A percentile compares a stretch with the other conserved stretches of the same genome.
Conservation (phyloP, 257 asterid genomes). For the Solanum clarkiae region DNA sequence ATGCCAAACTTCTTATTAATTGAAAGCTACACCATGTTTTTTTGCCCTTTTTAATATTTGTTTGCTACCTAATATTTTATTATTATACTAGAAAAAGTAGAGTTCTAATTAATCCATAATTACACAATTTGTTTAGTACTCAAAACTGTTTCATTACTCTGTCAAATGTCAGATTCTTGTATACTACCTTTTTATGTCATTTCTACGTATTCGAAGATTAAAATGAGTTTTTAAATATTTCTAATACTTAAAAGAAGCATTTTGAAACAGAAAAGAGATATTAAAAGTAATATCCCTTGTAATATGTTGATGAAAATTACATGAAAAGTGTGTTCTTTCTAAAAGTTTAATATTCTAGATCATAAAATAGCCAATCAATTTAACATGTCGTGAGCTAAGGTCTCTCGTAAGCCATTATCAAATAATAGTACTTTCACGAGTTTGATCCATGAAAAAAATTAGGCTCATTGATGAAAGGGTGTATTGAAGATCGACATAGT, state of each 20-base stretch:
- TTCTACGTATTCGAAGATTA: neutral
- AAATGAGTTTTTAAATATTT: neutral
- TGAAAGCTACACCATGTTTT: slow-evolving; percentile 23
- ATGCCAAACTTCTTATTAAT: neutral
- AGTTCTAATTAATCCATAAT: slow-evolving; percentile 18
- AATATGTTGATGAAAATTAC: neutral
- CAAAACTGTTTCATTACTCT: neutral
- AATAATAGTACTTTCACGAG: neutral
- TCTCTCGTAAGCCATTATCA: neutral
- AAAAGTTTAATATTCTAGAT: neutral
- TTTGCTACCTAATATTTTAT: slow-evolving; percentile 18
- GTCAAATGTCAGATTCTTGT: neutral
- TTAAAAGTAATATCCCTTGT: neutral
- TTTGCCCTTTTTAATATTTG: neutral
- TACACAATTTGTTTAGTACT: neutral
- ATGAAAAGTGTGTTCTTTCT: neutral
- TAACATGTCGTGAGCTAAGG: neutral
- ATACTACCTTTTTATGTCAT: neutral
- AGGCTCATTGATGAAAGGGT: neutral
- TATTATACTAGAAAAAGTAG: neutral
- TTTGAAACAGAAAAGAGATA: neutral
- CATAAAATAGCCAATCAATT: neutral
- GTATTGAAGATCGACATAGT: neutral
- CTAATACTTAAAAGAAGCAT: neutral
- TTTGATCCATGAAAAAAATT: neutral